Percentiles rank a stretch among this genome's conserved stretches.
Evolutionary conservation across 768 basidiomycete genomes (phyloP).

Genomic region (Xerocomellus chrysenteron): DNA sequence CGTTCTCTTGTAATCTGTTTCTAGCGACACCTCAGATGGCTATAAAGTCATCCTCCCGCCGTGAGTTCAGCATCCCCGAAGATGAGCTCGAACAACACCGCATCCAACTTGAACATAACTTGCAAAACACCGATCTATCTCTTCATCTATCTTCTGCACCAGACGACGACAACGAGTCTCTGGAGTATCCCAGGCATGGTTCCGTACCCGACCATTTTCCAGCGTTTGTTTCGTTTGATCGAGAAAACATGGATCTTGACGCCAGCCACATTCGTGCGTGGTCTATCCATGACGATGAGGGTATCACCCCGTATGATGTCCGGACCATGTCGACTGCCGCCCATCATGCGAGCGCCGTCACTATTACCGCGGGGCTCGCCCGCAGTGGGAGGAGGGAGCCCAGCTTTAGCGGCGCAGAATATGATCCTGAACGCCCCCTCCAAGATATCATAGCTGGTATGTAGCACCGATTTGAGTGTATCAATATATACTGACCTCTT

Average conservation of each 20-base stretch:
- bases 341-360: slow-evolving; percentile 88
- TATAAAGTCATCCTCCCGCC: slow-evolving; percentile 23
- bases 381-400: slow-evolving; percentile 50
- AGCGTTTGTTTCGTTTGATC: slow-evolving; percentile 62
- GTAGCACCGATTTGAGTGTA: neutral
- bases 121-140: slow-evolving; percentile 71
- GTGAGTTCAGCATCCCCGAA: slow-evolving; percentile 58
- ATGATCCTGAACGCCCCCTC: slow-evolving; percentile 80
- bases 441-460: slow-evolving; percentile 69
- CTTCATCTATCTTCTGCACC: slow-evolving; percentile 62
- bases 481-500: neutral
- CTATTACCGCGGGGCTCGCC: slow-evolving; percentile 77
- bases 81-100: slow-evolving; percentile 77
- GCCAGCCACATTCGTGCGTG: slow-evolving; percentile 51
- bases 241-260: slow-evolving; percentile 57
- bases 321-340: slow-evolving; percentile 80
- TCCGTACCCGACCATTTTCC: slow-evolving; percentile 55
- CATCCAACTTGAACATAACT: slow-evolving; percentile 75
- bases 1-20: slow-evolving; percentile 15
- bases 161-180: slow-evolving; percentile 45
- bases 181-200: slow-evolving; percentile 75
- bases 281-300: slow-evolving; percentile 68
- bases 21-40: slow-evolving; percentile 24
- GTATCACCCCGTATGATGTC: slow-evolving; percentile 62
- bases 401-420: slow-evolving; percentile 74